Evolutionary conservation across 148 eudicot species (phyloP).

Genomic region (Cornus kousa): DNA sequence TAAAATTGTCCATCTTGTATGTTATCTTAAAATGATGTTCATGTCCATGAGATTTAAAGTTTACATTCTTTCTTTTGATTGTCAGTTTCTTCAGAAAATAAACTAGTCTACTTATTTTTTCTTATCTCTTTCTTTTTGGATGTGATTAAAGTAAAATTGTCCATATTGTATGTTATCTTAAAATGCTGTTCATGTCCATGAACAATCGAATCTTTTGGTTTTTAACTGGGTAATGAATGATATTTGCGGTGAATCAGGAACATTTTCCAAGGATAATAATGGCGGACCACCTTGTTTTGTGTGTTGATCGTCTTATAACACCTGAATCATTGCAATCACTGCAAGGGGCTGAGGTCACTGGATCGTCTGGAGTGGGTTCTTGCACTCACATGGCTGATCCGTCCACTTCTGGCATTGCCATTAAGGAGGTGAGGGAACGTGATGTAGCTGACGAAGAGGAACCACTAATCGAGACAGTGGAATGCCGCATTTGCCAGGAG

Average conservation of each 20-base stretch:
- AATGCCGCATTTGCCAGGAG: conserved; percentile 92
- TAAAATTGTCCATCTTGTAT: neutral
- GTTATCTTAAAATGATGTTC: neutral
- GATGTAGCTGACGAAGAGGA: conserved; percentile 50
- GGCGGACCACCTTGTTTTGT: conserved; percentile 60
- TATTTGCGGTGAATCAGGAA: conserved; percentile 14
- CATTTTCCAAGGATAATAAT: conserved; percentile 25
- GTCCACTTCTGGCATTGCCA: conserved; percentile 31
- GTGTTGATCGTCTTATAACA: conserved; percentile 48
- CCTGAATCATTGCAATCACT: conserved; percentile 31
- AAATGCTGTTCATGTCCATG: neutral
- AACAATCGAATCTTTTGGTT: neutral
- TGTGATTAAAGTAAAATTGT: neutral
- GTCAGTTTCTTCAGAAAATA: neutral
- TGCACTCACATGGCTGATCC: conserved; percentile 31
- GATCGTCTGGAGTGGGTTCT: conserved; percentile 30
- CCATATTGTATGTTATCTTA: neutral
- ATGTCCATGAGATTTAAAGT: neutral
- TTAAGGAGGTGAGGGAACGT: conserved; percentile 29
- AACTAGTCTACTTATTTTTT: neutral
- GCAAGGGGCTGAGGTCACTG: conserved; percentile 41
- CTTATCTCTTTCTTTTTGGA: neutral
- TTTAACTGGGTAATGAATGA: neutral
- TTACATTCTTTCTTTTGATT: neutral
- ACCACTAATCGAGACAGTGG: conserved; percentile 60